Evolutionary conservation across 2,329 filamentous ascomycete genomes (phyloP), one percentile per base, ranked within the genome.

Genomic region (Chaetomiaceae sp.): DNA sequence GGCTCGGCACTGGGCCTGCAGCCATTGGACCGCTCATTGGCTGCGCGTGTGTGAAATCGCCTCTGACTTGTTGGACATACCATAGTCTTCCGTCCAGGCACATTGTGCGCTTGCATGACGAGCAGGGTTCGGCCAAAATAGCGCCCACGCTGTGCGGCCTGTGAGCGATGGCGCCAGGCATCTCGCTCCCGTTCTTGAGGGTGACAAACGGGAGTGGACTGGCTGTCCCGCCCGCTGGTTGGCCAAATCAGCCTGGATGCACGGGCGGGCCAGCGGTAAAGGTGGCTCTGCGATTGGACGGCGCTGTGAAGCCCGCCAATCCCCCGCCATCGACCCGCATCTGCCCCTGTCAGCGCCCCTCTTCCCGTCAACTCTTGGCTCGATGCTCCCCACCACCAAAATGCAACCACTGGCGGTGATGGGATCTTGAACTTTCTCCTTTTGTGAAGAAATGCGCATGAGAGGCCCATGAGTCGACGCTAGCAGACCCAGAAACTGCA

Each of bases 11-110:
- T 63, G 60, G 62, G 61, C 60, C 62, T 64, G 63, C 64, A 53
- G 59, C 37, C 32, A 30, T 34, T 34, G 41, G 20, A n/a, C 9
- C 25, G 33, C 21, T 23, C 53, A 65, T 69, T 69, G 71, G 69
- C 68, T 68, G 61, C 52, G 51, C 7, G 20, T 8, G 61, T 68
- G 67, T 71, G 67, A 68, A 67, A 65, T 68, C 64, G 66, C 66
- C 62, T 68, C 69, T 71, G 63, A 74, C 72, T 75, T 70, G 73
- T 69, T 70, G 54, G 56, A 60, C 57, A 54, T 57, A n/a, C n/a
- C n/a, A n/a, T n/a, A n/a, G n/a, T n/a, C n/a, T n/a, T n/a, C 59
- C 34, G 42, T 56, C 53, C 62, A 67, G 66, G 65, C 61, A 68
- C 66, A 66, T 63, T 64, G n/a, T 67, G 63, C 63, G 63, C 65